Evolutionary conservation across 768 basidiomycete genomes (phyloP).

Genomic region (Tephrocybe sp.): DNA sequence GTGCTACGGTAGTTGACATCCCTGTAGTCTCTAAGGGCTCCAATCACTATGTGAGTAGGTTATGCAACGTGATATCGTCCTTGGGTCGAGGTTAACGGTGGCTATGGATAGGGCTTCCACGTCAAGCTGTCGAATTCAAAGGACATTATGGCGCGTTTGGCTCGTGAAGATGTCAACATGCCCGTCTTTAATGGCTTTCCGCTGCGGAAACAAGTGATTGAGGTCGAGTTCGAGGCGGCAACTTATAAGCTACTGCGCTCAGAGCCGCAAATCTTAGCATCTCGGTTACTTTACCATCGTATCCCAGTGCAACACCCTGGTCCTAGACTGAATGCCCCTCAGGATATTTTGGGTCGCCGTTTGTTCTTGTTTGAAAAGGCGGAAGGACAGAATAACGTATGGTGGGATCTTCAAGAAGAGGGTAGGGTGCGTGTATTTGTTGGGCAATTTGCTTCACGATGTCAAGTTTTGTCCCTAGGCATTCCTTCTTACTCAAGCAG

Average conservation of each 20-base stretch:
- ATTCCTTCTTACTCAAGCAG: not conserved
- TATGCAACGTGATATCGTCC: not conserved
- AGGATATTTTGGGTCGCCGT: not conserved
- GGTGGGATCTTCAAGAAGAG: not conserved
- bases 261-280: not conserved
- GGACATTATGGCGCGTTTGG: not conserved
- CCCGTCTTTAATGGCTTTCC: not conserved
- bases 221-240: not conserved
- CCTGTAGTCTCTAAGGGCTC: not conserved
- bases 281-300: conserved; percentile 1
- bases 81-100: not conserved
- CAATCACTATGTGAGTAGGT: not conserved
- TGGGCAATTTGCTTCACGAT: too few relatives aligned
- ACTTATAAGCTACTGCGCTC: not conserved
- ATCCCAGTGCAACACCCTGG: not conserved
- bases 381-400: not conserved
- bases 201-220: not conserved
- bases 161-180: not conserved
- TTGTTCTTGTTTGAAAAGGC: not conserved
- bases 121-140: not conserved
- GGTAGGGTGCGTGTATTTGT: not conserved
- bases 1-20: not conserved
- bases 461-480: not conserved
- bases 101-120: not conserved
- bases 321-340: not conserved